Conservation (phyloP, 164 flowering plant genomes). For the Vitis vinifera region DNA sequence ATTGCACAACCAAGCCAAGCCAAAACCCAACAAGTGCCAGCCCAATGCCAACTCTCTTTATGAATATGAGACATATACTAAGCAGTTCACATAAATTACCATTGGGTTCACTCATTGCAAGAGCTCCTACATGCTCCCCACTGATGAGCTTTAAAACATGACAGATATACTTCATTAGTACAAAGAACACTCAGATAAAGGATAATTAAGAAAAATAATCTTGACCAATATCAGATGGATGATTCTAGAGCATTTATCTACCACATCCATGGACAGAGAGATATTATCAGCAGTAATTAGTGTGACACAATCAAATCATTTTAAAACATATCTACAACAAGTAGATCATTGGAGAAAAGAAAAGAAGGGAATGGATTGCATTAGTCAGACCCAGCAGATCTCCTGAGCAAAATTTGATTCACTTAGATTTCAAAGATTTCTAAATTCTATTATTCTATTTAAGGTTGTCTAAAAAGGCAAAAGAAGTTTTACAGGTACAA, state of each 20-base stretch:
- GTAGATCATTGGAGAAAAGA: too few species aligned
- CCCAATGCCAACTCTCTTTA: neutral
- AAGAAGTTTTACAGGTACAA: too few species aligned
- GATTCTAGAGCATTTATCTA: neutral
- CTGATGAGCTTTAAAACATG: constrained; percentile 75
- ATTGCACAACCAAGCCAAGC: neutral
- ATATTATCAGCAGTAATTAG: too few species aligned
- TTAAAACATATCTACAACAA: too few species aligned
- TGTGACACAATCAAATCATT: too few species aligned
- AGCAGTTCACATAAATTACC: constrained; percentile 42
- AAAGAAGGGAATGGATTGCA: too few species aligned
- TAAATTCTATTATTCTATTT: too few species aligned
- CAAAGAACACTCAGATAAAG: neutral
- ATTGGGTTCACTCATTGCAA: constrained; percentile 99
- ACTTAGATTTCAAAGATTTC: too few species aligned
- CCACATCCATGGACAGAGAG: neutral
- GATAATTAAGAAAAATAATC: neutral
- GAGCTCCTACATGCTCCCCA: constrained; percentile 99
- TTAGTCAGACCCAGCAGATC: too few species aligned
- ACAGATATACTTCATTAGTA: constrained; percentile 7
- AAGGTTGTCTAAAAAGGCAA: too few species aligned
- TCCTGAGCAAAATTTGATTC: too few species aligned
- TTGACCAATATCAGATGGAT: neutral
- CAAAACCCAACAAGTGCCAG: neutral
- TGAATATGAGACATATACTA: neutral